Conservation (phyloP, 1,284 basidiomycete genomes). For the Cerrena zonata region DNA sequence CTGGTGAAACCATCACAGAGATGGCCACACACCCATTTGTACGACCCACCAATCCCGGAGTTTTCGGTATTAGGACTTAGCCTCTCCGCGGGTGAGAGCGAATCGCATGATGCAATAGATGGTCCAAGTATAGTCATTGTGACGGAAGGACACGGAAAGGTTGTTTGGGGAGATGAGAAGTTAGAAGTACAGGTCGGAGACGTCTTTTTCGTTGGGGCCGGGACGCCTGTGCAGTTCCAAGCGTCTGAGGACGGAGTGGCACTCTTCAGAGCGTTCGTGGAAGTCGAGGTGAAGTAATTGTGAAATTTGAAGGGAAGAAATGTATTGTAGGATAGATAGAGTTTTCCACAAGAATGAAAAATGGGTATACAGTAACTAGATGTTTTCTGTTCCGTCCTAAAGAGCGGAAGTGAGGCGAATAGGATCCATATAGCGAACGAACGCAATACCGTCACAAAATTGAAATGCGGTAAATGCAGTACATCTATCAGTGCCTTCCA, state of each 20-base stretch:
- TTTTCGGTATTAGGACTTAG: constrained; percentile 78
- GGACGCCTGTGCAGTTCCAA: constrained; percentile 47
- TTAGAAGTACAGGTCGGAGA: constrained; percentile 62
- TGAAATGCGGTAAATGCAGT: too few species aligned
- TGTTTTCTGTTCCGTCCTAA: too few species aligned
- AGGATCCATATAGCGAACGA: too few species aligned
- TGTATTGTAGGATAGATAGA: too few species aligned
- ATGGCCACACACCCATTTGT: constrained; percentile 47
- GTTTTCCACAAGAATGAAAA: too few species aligned
- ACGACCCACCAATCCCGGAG: constrained; percentile 92
- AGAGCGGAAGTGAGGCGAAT: too few species aligned
- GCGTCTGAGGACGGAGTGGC: constrained; percentile 36
- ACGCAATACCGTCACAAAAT: too few species aligned
- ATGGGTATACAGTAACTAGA: too few species aligned
- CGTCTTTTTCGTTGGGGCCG: constrained; percentile 83
- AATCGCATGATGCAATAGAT: constrained; percentile 55
- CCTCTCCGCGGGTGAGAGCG: constrained; percentile 42
- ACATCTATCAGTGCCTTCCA: too few species aligned
- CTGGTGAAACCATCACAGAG: constrained; percentile 50
- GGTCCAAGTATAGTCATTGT: constrained; percentile 85
- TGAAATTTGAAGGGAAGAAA: too few species aligned
- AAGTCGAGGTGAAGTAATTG: constrained; percentile 13
- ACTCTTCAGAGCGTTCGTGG: constrained; percentile 26
- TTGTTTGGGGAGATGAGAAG: constrained; percentile 40
- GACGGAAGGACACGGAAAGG: constrained; percentile 61